A percentile compares a stretch with the other conserved stretches of the same genome.
Evolutionary conservation across 345 rosid species (phyloP).

Genomic region (Moricandia arvensis): DNA sequence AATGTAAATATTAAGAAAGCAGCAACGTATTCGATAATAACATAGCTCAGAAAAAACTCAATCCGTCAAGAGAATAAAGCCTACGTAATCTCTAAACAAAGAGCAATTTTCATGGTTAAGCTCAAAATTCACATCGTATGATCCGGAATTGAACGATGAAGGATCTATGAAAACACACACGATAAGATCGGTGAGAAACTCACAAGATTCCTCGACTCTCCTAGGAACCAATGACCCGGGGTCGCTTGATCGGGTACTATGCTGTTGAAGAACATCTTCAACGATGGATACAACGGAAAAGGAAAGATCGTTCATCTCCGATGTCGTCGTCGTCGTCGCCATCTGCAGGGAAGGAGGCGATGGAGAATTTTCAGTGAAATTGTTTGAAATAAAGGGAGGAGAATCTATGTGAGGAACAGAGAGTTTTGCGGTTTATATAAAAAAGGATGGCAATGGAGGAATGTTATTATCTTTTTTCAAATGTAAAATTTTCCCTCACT

Average conservation of each 20-base stretch:
- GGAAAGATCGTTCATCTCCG: constrained; percentile 38
- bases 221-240: constrained; percentile 49
- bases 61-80: not conserved
- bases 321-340: constrained; percentile 69
- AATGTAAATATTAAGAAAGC: not conserved
- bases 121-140: not conserved
- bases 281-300: constrained; percentile 65
- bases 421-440: constrained; percentile 30
- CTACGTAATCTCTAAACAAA: not conserved
- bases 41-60: not conserved
- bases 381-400: not conserved
- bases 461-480: constrained; percentile 19
- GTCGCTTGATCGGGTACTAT: constrained; percentile 43
- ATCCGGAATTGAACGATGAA: not conserved
- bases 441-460: not conserved
- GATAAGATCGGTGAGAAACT: constrained; percentile 1
- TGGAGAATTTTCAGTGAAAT: not conserved
- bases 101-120: not conserved
- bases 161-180: not conserved
- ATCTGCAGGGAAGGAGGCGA: constrained; percentile 26
- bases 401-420: constrained; percentile 4
- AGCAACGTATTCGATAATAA: not conserved
- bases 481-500: constrained; percentile 36
- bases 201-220: constrained; percentile 73
- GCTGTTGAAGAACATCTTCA: constrained; percentile 75